Evolutionary conservation across 164 flowering plant species (phyloP), one percentile per base, ranked within the genome.

Genomic region (Umbilicus rupestris): DNA sequence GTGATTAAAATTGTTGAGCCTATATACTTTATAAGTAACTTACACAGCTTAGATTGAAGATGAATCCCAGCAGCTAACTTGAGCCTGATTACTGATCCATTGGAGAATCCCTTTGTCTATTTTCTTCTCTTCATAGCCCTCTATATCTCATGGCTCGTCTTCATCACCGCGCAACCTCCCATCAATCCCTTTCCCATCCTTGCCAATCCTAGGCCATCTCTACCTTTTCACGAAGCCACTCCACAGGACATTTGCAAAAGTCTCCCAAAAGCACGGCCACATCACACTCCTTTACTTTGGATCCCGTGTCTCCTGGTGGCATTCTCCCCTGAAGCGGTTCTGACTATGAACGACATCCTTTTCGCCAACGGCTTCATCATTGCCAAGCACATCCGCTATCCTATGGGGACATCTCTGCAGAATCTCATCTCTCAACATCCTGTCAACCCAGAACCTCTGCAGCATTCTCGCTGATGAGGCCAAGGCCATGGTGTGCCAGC

Each of bases 371-470:
- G 15, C 3, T 33, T 57, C 15, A 14, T 67, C n/a, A 11, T 31
- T 16, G 68, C 62, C 22, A 64, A 69, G 16, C 50, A 68, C 39
- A 0, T 69, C 4, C 66, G 63, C 31, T 64, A 68, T 64, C 79
- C n/a, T 77, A 82, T 39, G 78, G 82, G 22, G 68, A 67, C 35
- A 76, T 70, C 80, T 81, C 70, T 77, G 79, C n/a, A 78, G 77
- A 29, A 47, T 66, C 14, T 49, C 57, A 20, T 81, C 62, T 63
- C 69, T 71, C 37, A 77, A 82, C 58, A 63, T 79, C 42, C 68
- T 76, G 71, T 79, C 79, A 20, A 5, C 75, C 19, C 35, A 76
- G 37, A 39, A 29, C 19, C 70, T 74, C 5, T 59, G 42, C 3
- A 24, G 37, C 24, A 63, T 74, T 31, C 64, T 78, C 5, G 52